Percentiles rank a stretch among this genome's conserved stretches.
Evolutionary conservation across 139 green algal species (phyloP).

Genomic region (Chlorokybus atmophyticus): DNA sequence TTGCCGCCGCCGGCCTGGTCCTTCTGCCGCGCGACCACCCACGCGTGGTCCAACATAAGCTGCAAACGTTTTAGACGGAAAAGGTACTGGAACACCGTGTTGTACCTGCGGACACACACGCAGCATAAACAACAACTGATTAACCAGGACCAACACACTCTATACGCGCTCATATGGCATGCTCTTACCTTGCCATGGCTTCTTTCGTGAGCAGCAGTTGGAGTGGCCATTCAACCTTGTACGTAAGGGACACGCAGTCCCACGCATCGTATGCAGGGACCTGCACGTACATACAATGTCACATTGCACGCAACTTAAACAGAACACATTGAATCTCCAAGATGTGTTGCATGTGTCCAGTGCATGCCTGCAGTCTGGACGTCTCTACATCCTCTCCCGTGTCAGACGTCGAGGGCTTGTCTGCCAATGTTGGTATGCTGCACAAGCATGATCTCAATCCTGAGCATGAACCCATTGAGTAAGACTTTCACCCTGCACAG

Average conservation of each 20-base stretch:
- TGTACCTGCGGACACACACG: too few relatives aligned
- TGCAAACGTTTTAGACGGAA: constrained; percentile 61
- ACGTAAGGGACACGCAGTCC: constrained; percentile 59
- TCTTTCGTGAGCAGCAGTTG: constrained; percentile 58
- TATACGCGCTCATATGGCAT: neutral
- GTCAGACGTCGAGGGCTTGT: too few relatives aligned
- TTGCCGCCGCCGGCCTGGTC: neutral
- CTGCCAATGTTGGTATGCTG: neutral
- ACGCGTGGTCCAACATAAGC: constrained; percentile 51
- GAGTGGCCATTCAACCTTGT: constrained; percentile 60
- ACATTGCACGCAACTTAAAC: too few relatives aligned
- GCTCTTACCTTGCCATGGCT: neutral
- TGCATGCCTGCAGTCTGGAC: too few relatives aligned
- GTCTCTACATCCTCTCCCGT: too few relatives aligned
- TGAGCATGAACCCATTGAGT: neutral
- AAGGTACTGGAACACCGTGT: constrained; percentile 63
- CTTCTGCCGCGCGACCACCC: constrained; percentile 25
- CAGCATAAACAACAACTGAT: neutral
- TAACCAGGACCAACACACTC: neutral
- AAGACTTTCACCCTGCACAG: neutral
- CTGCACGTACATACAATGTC: too few relatives aligned
- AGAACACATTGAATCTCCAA: too few relatives aligned
- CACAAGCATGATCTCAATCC: neutral
- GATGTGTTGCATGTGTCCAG: too few relatives aligned
- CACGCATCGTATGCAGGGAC: constrained; percentile 63